Conservation (phyloP, 805 yeast species). For the Phaffomyces thermotolerans region DNA sequence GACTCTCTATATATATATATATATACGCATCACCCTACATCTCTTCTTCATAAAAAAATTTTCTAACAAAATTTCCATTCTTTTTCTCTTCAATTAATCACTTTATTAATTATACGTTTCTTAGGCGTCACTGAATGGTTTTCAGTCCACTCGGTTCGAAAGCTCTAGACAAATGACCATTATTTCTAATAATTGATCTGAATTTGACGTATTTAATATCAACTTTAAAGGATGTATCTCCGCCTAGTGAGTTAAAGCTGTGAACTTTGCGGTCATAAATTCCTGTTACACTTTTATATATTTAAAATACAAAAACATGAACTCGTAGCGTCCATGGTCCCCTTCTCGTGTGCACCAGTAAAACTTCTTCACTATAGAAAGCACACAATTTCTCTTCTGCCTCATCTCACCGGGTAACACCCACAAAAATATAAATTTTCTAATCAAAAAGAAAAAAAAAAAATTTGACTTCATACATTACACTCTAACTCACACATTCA, state of each 20-base stretch:
- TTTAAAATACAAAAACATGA: too few relatives aligned
- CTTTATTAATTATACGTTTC: conserved; percentile 1
- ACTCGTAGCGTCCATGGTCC: too few relatives aligned
- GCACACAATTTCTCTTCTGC: too few relatives aligned
- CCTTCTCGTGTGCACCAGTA: too few relatives aligned
- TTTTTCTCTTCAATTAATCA: too few relatives aligned
- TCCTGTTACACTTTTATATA: conserved; percentile 14
- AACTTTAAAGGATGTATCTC: conserved; percentile 12
- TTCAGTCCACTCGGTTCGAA: conserved; percentile 3
- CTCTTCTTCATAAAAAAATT: too few relatives aligned
- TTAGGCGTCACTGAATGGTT: conserved; percentile 8
- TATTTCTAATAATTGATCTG: conserved; percentile 4
- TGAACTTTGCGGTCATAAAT: conserved; percentile 17
- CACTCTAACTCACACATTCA: too few relatives aligned
- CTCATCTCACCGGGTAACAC: conserved; percentile 7
- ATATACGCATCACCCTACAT: too few relatives aligned
- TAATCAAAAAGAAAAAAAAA: not conserved
- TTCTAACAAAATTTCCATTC: too few relatives aligned
- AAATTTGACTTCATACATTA: too few relatives aligned
- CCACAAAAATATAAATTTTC: not conserved
- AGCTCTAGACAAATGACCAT: conserved; percentile 4
- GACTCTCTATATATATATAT: too few relatives aligned
- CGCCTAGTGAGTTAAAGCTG: conserved; percentile 6
- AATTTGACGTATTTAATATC: conserved; percentile 7
- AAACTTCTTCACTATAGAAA: too few relatives aligned